Evolutionary conservation across 352 stramenopile species (phyloP).

Genomic region (Phytophthora citrophthora): DNA sequence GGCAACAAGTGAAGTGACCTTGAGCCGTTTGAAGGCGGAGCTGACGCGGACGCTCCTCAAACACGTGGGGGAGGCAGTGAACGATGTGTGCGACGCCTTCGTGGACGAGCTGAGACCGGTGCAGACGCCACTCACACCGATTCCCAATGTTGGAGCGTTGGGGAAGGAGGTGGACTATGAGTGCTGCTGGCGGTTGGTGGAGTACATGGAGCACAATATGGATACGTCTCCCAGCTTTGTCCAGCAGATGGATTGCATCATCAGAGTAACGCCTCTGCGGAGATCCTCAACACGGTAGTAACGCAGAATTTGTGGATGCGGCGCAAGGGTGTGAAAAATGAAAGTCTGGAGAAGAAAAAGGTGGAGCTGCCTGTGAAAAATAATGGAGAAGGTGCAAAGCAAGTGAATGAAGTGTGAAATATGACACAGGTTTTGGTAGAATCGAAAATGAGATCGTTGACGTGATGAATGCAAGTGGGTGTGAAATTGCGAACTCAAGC

Average conservation of each 20-base stretch:
- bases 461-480: too few species aligned
- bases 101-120: conserved; percentile 6
- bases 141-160: not conserved
- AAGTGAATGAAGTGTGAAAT: too few species aligned
- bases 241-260: conserved; percentile 70
- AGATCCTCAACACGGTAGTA: conserved; percentile 51
- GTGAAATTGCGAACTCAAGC: too few species aligned
- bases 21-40: conserved; percentile 20
- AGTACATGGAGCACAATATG: conserved; percentile 62
- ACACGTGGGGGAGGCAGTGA: conserved; percentile 47
- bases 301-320: conserved; percentile 51
- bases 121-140: not conserved
- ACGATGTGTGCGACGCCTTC: conserved; percentile 44
- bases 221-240: conserved; percentile 54
- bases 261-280: conserved; percentile 54
- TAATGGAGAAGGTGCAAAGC: too few species aligned
- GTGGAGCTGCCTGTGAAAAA: too few species aligned
- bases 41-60: conserved; percentile 41
- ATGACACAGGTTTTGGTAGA: too few species aligned
- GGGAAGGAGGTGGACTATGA: conserved; percentile 30
- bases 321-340: not conserved
- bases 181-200: conserved; percentile 56
- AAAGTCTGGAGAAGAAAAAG: too few species aligned
- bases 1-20: too few species aligned
- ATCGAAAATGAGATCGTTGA: too few species aligned